Conservation (phyloP, 2,329 filamentous ascomycete species). For the Fusarium udum region DNA sequence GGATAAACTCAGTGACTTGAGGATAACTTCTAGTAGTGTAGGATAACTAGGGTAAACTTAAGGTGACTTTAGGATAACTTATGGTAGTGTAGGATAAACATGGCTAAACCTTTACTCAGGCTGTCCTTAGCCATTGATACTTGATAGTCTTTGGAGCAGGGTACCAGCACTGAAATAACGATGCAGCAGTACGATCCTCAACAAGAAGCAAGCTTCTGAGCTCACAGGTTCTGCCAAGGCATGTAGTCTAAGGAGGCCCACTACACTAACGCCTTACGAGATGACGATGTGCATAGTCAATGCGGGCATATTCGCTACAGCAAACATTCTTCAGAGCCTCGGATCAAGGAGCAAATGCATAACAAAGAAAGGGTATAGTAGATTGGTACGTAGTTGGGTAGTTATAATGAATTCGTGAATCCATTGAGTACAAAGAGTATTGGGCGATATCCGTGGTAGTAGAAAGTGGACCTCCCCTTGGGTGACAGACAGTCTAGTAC, state of each 20-base stretch:
- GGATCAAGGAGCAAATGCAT: background rate
- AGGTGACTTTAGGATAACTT: too few species aligned
- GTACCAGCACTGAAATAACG: background rate
- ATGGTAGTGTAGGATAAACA: background rate
- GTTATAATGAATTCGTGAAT: slow-evolving; percentile 5
- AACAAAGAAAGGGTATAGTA: slow-evolving; percentile 4
- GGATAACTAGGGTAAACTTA: too few species aligned
- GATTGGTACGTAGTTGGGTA: background rate
- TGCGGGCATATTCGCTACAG: background rate
- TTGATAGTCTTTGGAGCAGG: background rate
- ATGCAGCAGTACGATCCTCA: background rate
- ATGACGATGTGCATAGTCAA: background rate
- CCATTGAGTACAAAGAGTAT: background rate
- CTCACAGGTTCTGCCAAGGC: background rate
- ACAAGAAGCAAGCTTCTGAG: background rate
- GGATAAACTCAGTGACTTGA: background rate
- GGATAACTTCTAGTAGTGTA: background rate
- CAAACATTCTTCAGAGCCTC: background rate
- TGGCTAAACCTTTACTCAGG: background rate
- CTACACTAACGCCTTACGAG: background rate
- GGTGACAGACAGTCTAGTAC: slow-evolving; percentile 26
- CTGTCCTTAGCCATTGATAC: too few species aligned
- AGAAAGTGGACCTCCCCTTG: background rate
- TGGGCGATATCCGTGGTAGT: background rate
- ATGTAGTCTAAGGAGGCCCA: background rate